phyloP scores from a whole-genome alignment of 202 grass and related monocot species.

The Digitaria exilis region DNA sequence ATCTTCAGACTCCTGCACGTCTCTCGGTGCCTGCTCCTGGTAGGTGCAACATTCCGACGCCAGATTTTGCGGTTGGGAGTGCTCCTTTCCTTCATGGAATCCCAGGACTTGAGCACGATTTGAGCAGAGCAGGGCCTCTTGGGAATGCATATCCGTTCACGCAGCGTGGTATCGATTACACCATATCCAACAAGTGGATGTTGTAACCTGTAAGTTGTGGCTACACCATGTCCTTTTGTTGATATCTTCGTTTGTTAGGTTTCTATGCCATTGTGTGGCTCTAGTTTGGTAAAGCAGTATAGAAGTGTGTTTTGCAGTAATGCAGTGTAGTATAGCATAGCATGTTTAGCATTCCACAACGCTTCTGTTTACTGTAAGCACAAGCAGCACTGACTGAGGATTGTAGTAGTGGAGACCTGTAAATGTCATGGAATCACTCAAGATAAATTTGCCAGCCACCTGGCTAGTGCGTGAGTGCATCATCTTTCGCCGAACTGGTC shows the following conservation, averaged over 20 bases:
- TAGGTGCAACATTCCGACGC: constrained; percentile 31
- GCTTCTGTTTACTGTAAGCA: background rate
- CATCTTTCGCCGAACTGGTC: background rate
- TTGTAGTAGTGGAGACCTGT: background rate
- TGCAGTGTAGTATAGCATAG: background rate
- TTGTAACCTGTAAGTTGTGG: constrained; percentile 49
- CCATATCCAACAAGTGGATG: constrained; percentile 45
- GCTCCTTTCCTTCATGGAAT: constrained; percentile 26
- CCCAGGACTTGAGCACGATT: constrained; percentile 33
- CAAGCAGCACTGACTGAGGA: background rate
- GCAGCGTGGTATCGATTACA: constrained; percentile 52
- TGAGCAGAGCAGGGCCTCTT: constrained; percentile 21
- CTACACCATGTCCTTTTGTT: background rate
- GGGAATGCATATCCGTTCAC: constrained; percentile 51
- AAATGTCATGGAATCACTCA: background rate
- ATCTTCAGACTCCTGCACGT: constrained; percentile 20
- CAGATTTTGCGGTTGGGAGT: constrained; percentile 16
- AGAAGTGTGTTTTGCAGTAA: background rate
- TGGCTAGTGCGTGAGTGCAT: background rate
- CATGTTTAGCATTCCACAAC: too few species aligned
- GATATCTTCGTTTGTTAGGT: background rate
- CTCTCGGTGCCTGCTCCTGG: constrained; percentile 39
- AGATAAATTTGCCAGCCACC: background rate
- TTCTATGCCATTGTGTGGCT: background rate
- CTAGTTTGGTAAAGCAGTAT: constrained; percentile 2